phyloP scores from a whole-genome alignment of 1,139 yeast genomes.

The Protomyces pachydermus region DNA sequence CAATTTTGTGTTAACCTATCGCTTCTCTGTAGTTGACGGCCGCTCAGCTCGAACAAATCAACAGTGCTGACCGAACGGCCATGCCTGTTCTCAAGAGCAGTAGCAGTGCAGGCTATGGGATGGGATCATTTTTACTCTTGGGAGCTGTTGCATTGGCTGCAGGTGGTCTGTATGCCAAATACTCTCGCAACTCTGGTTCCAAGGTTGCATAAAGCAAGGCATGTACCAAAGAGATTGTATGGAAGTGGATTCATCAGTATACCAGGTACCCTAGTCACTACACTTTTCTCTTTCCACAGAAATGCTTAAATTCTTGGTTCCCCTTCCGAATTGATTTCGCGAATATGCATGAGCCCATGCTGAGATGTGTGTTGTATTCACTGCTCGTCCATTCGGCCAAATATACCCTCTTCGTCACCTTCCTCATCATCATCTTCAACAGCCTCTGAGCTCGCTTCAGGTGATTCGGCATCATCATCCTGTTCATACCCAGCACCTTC shows the following conservation, averaged over 20 bases:
- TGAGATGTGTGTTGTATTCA: neutral
- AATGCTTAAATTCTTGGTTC: no score
- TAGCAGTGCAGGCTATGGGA: neutral
- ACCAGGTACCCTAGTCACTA: no score
- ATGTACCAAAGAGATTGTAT: neutral
- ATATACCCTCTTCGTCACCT: constrained; percentile 23
- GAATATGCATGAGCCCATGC: no score
- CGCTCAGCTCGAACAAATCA: neutral
- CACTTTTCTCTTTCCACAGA: no score
- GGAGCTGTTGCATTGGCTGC: neutral
- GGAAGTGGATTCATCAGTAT: no score
- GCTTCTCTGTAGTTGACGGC: neutral
- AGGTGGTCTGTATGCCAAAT: neutral
- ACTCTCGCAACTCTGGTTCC: neutral
- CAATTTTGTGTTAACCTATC: neutral
- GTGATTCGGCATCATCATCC: constrained; percentile 20
- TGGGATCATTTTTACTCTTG: neutral
- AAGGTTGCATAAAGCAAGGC: neutral
- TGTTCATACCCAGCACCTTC: constrained; percentile 21
- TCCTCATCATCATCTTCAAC: constrained; percentile 24
- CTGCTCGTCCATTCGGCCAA: constrained; percentile 22
- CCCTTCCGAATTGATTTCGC: no score
- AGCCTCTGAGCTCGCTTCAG: constrained; percentile 12
- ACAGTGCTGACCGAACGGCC: neutral
- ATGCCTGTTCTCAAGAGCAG: neutral